Conservation (phyloP, 768 basidiomycete species). For the Goffeauzyma gilvescens region DNA sequence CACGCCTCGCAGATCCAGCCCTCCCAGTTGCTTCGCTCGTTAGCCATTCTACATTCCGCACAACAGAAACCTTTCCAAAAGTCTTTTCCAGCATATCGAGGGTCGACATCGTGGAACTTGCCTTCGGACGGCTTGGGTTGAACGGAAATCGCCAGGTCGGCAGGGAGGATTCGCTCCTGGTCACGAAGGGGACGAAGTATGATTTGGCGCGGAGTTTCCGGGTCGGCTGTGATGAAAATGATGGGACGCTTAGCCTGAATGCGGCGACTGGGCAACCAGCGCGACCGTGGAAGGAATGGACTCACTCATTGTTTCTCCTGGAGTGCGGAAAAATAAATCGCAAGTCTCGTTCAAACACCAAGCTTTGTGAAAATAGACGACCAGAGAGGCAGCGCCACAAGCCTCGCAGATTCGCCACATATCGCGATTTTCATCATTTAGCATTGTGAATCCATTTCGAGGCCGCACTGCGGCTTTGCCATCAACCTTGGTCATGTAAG, state of each 20-base stretch:
- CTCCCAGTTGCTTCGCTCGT: slow-evolving; percentile 20
- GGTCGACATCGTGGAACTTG: background rate
- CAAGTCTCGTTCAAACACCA: slow-evolving; percentile 18
- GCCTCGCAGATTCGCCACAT: slow-evolving; percentile 9
- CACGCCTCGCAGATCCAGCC: slow-evolving; percentile 28
- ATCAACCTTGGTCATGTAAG: too few species aligned
- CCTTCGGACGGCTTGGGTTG: slow-evolving; percentile 11
- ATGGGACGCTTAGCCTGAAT: too few species aligned
- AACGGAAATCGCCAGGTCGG: slow-evolving; percentile 14
- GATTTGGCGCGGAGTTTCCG: background rate
- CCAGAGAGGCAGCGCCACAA: slow-evolving; percentile 6
- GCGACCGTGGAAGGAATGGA: too few species aligned
- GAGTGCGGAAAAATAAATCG: too few species aligned
- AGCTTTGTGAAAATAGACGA: slow-evolving; percentile 12
- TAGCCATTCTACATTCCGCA: slow-evolving; percentile 17
- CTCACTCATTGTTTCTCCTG: too few species aligned
- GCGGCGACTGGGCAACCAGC: background rate
- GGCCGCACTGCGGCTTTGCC: too few species aligned
- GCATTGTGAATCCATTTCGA: too few species aligned
- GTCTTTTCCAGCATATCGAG: slow-evolving; percentile 12
- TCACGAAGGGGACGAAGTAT: slow-evolving; percentile 3
- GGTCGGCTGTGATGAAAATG: too few species aligned
- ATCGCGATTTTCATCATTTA: background rate
- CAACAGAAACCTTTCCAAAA: slow-evolving; percentile 27
- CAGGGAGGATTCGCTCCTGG: slow-evolving; percentile 12